Conservation (phyloP, 345 rosid genomes). For the Hevea brasiliensis region DNA sequence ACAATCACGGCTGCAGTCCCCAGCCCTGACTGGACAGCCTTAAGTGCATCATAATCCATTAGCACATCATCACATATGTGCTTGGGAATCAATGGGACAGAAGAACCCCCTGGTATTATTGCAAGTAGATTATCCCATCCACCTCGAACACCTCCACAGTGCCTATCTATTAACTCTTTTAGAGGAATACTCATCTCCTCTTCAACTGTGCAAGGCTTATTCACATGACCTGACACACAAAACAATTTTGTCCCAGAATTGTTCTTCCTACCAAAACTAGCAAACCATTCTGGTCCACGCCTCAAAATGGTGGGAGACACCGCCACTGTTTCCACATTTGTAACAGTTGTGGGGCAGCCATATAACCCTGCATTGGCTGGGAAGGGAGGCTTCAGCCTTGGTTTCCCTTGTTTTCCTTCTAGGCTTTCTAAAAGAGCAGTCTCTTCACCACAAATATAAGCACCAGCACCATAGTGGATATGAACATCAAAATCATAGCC, state of each 20-base stretch:
- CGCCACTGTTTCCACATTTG: slow-evolving; percentile 95
- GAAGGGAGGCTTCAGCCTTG: slow-evolving; percentile 98
- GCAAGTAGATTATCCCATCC: slow-evolving; percentile 99
- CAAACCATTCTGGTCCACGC: slow-evolving; percentile 98
- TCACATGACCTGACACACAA: slow-evolving; percentile 89
- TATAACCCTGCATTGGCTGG: slow-evolving; percentile 97
- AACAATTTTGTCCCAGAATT: slow-evolving; percentile 86
- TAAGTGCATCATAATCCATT: slow-evolving; percentile 97
- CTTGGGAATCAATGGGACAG: slow-evolving; percentile 62
- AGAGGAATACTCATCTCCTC: slow-evolving; percentile 96
- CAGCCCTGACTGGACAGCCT: slow-evolving; percentile 89
- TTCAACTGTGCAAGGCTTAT: slow-evolving; percentile 94
- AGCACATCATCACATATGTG: slow-evolving; percentile 83
- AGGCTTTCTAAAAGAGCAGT: slow-evolving; percentile 96
- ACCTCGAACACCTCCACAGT: slow-evolving; percentile 94
- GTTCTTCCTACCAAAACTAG: slow-evolving; percentile 97
- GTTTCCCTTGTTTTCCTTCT: slow-evolving; percentile 97
- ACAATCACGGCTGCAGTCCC: slow-evolving; percentile 98
- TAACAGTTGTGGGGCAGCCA: slow-evolving; percentile 96
- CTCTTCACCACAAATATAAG: slow-evolving; percentile 98
- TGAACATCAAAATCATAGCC: slow-evolving; percentile 97
- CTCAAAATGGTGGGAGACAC: slow-evolving; percentile 95
- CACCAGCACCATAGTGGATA: slow-evolving; percentile 97
- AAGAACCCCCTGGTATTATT: slow-evolving; percentile 91
- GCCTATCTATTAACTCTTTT: slow-evolving; percentile 91